Evolutionary conservation across 495 filamentous ascomycete genomes (phyloP).

Genomic region (Bombardia bombarda): DNA sequence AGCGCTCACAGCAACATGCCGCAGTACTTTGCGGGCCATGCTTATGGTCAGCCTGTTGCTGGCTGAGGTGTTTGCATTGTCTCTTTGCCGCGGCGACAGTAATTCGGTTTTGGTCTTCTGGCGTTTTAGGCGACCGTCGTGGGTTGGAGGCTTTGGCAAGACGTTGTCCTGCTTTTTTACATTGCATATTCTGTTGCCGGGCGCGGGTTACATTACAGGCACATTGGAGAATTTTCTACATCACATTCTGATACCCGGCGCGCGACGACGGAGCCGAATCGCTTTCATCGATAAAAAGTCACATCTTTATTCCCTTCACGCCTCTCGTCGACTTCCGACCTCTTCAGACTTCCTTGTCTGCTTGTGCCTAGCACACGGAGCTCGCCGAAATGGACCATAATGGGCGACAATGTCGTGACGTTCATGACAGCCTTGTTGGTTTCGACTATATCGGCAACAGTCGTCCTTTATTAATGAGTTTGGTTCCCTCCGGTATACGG

Average conservation of each 20-base stretch:
- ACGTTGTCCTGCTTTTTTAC: conserved; percentile 9
- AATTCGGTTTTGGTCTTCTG: conserved; percentile 2
- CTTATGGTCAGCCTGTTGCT: conserved; percentile 58
- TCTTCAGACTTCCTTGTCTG: too few relatives aligned
- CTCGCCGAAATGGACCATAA: background rate
- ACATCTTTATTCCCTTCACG: conserved; percentile 2
- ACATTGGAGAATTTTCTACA: conserved; percentile 25
- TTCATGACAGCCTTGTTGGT: background rate
- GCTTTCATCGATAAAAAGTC: conserved; percentile 5
- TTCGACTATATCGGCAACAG: background rate
- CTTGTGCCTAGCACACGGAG: background rate
- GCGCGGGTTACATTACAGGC: conserved; percentile 14
- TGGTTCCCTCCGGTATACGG: conserved; percentile 23
- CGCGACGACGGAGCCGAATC: conserved; percentile 11
- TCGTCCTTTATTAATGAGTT: conserved; percentile 20
- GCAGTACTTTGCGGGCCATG: conserved; percentile 56
- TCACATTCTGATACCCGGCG: conserved; percentile 38
- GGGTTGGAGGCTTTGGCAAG: conserved; percentile 1
- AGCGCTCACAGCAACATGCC: conserved; percentile 44
- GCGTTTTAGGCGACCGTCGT: background rate
- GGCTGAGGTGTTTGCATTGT: conserved; percentile 29
- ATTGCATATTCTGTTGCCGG: conserved; percentile 12
- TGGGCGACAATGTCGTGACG: background rate
- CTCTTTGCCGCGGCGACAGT: background rate
- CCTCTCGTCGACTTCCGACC: background rate